Conservation (phyloP, 176 grass and related monocot species). For the Triticum urartu region DNA sequence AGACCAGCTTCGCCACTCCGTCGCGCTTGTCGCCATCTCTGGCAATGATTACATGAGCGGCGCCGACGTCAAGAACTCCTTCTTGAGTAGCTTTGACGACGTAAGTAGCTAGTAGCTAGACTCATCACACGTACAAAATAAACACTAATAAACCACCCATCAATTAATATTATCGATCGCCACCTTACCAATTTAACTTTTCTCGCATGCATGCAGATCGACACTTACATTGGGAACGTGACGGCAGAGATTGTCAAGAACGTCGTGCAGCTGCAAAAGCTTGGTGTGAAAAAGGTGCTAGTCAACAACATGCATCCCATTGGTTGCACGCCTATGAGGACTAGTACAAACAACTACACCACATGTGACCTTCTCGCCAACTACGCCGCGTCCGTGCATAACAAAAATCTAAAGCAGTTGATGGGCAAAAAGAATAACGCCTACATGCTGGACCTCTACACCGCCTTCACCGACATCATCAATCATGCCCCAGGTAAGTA, state of each 20-base stretch:
- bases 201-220: background rate
- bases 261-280: background rate
- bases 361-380: background rate
- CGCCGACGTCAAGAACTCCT: background rate
- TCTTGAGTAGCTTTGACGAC: background rate
- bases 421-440: background rate
- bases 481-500: background rate
- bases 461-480: background rate
- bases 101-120: background rate
- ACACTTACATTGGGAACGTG: background rate
- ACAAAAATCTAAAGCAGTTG: background rate
- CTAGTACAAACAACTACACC: conserved; percentile 21
- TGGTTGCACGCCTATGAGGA: conserved; percentile 21
- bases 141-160: too few relatives aligned
- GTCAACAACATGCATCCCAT: conserved; percentile 38
- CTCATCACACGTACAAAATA: background rate
- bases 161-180: background rate
- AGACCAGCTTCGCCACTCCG: background rate
- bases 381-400: background rate
- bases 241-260: background rate
- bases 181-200: background rate
- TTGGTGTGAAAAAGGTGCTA: conserved; percentile 28
- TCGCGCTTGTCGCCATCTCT: conserved; percentile 30
- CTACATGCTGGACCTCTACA: background rate
- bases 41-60: conserved; percentile 25